These are phyloP conservation scores for Myxozyma neotropica DNA, from an alignment of 805 yeast species.

Conservation along the genomic window DNA sequence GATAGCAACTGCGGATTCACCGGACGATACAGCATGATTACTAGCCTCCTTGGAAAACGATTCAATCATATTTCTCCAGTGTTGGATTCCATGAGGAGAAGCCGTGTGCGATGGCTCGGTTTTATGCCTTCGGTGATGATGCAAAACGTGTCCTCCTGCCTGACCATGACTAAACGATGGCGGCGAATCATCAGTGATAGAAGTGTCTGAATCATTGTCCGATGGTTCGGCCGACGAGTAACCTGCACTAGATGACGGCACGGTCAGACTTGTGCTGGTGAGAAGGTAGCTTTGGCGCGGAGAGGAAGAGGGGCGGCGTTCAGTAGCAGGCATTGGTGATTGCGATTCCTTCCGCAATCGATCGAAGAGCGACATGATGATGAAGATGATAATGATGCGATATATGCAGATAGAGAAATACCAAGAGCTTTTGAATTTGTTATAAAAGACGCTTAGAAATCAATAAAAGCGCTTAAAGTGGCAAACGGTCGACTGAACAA, in stretches of 20 bases:
- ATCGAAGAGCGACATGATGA: not conserved
- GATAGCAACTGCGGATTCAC: not conserved
- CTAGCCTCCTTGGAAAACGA: not conserved
- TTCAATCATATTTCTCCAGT: not conserved
- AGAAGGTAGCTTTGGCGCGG: not conserved
- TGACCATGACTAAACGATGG: conserved; percentile 9
- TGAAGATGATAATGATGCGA: no score
- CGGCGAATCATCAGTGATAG: not conserved
- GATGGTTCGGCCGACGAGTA: conserved; percentile 21
- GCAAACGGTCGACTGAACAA: no score
- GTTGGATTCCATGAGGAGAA: conserved; percentile 10
- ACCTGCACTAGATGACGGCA: not conserved
- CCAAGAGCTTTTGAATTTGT: no score
- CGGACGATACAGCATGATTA: not conserved
- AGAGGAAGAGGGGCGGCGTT: not conserved
- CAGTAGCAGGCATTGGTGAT: conserved; percentile 1
- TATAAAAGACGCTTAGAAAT: no score
- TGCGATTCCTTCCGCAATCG: not conserved
- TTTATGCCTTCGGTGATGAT: conserved; percentile 3
- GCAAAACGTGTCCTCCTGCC: conserved; percentile 11
- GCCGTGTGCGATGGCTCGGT: not conserved
- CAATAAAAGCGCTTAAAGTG: no score
- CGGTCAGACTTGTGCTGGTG: not conserved
- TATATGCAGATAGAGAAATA: no score
- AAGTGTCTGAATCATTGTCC: conserved; percentile 11